These are phyloP conservation scores for Salix koriyanagi DNA, from an alignment of 345 rosid genomes.

Conservation along the genomic window DNA sequence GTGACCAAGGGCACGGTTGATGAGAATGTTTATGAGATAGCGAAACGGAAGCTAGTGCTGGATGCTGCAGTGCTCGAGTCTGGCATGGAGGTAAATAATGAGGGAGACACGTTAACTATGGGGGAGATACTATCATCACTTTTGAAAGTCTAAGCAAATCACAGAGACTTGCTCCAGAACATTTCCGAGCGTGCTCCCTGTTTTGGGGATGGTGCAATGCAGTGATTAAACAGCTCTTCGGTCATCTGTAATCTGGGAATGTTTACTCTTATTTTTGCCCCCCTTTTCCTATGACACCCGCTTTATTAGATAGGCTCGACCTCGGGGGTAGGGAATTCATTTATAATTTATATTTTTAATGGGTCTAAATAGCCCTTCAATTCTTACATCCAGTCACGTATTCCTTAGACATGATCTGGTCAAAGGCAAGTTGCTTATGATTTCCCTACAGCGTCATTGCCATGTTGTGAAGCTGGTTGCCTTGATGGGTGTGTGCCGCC, in stretches of 20 bases:
- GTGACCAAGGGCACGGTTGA: slow-evolving; percentile 91
- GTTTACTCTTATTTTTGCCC: neutral
- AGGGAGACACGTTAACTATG: slow-evolving; percentile 62
- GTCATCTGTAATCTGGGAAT: neutral
- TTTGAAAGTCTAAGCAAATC: slow-evolving; percentile 9
- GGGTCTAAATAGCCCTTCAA: slow-evolving; percentile 2
- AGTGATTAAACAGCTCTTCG: neutral
- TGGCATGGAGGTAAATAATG: slow-evolving; percentile 55
- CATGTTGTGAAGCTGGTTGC: neutral
- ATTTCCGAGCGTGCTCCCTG: neutral
- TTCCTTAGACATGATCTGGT: neutral
- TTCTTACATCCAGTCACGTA: neutral
- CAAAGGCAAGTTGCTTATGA: neutral
- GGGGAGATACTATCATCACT: slow-evolving; percentile 86
- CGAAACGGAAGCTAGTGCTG: slow-evolving; percentile 70
- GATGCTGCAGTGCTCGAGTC: slow-evolving; percentile 93
- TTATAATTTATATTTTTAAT: neutral
- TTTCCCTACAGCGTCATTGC: neutral
- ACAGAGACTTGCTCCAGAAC: neutral
- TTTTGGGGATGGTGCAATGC: neutral
- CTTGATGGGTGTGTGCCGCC: neutral
- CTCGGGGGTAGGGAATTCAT: neutral
- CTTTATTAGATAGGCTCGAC: slow-evolving; percentile 13
- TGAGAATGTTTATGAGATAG: slow-evolving; percentile 90
- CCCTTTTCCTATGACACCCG: neutral